These are phyloP conservation scores for Suaeda aralocaspica DNA, from an alignment of 148 eudicot genomes.

Conservation along the genomic window DNA sequence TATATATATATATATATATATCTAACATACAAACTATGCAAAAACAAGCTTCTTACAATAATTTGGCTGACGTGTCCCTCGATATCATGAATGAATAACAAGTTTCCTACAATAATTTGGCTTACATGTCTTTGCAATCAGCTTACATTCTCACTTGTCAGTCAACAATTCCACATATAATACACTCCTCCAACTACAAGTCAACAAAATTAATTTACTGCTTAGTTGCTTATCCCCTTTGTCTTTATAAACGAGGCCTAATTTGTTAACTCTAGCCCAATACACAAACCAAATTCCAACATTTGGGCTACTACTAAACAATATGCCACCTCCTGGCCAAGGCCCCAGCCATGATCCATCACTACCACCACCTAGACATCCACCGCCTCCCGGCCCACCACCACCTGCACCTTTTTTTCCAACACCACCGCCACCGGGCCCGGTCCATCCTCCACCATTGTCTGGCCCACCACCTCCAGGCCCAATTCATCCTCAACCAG, in stretches of 20 bases:
- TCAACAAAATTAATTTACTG: too few relatives aligned
- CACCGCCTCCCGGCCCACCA: constrained; percentile 12
- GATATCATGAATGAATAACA: too few relatives aligned
- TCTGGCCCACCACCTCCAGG: constrained; percentile 12
- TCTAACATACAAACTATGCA: too few relatives aligned
- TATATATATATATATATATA: too few relatives aligned
- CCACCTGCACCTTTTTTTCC: constrained; percentile 3
- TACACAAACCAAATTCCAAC: neutral
- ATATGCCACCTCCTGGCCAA: constrained; percentile 18
- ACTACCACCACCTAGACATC: neutral
- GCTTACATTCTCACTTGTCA: too few relatives aligned
- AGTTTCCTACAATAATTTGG: too few relatives aligned
- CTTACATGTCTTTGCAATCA: constrained; percentile 7
- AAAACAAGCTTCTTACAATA: too few relatives aligned
- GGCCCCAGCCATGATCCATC: constrained; percentile 5
- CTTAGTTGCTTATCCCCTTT: neutral
- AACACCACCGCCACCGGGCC: constrained; percentile 22
- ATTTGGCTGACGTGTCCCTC: too few relatives aligned
- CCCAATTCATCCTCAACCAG: constrained; percentile 13
- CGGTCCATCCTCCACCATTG: constrained; percentile 12
- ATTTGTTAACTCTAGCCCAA: neutral
- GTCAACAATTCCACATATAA: constrained; percentile 14
- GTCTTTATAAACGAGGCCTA: constrained; percentile 6
- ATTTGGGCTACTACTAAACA: constrained; percentile 1
- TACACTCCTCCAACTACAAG: neutral